Percentiles rank a stretch among this genome's conserved stretches.
phyloP scores from a whole-genome alignment of 306 rosid genomes.

The Vachellia collinsii region DNA sequence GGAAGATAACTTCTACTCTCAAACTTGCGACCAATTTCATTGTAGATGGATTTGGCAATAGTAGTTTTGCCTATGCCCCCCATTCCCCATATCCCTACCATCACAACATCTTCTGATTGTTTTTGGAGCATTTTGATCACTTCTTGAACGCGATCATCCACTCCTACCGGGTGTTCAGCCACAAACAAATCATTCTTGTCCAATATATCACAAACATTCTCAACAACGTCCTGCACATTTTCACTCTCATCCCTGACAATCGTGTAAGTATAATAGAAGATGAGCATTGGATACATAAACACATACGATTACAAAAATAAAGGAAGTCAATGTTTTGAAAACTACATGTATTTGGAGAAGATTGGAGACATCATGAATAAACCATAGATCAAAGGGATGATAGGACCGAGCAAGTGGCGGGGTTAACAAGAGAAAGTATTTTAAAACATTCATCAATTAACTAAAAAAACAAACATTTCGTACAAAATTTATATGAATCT shows the following conservation, averaged over 20 bases:
- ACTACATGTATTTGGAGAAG: not conserved
- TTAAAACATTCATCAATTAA: too few species aligned
- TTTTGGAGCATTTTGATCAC: not conserved
- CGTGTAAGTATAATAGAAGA: not conserved
- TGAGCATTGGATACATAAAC: not conserved
- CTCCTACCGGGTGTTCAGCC: not conserved
- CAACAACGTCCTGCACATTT: not conserved
- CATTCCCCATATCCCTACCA: not conserved
- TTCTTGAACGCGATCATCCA: not conserved
- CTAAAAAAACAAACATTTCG: not conserved
- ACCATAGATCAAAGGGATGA: not conserved
- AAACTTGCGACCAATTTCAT: not conserved
- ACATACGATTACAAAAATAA: not conserved
- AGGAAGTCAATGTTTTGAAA: not conserved
- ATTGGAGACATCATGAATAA: not conserved
- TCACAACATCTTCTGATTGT: not conserved
- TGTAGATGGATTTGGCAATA: not conserved
- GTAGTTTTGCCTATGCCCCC: not conserved
- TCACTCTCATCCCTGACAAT: not conserved
- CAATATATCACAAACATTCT: not conserved
- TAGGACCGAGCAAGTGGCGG: not conserved
- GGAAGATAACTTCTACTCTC: not conserved
- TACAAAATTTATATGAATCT: too few species aligned
- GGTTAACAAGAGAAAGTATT: not conserved
- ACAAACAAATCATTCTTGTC: not conserved